These are phyloP conservation scores for Xylaria intraflava DNA, from an alignment of 495 filamentous ascomycete genomes.

Conservation along the genomic window DNA sequence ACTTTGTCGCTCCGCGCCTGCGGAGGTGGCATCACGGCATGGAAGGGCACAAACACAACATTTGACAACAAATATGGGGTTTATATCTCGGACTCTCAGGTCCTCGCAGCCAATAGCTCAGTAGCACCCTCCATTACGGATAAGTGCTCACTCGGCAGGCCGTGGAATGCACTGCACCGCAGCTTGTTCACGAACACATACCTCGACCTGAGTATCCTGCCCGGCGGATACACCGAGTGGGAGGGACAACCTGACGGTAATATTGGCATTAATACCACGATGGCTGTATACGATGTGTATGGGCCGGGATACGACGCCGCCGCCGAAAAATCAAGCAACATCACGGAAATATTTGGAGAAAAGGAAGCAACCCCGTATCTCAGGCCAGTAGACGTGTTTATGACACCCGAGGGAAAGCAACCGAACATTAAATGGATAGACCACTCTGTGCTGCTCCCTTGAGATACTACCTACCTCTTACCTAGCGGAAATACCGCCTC, in stretches of 20 bases:
- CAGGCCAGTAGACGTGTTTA: conserved; percentile 49
- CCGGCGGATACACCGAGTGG: conserved; percentile 53
- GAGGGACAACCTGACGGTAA: conserved; percentile 4
- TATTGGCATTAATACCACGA: conserved; percentile 17
- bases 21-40: conserved; percentile 58
- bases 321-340: conserved; percentile 34
- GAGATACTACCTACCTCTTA: not conserved
- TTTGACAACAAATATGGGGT: conserved; percentile 57
- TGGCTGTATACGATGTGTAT: conserved; percentile 49
- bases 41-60: conserved; percentile 60
- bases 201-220: conserved; percentile 46
- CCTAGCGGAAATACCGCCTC: not conserved
- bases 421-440: conserved; percentile 53
- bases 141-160: conserved; percentile 51
- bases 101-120: conserved; percentile 46
- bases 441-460: conserved; percentile 13
- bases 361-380: conserved; percentile 37
- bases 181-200: conserved; percentile 48
- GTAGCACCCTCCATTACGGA: conserved; percentile 40
- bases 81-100: conserved; percentile 46
- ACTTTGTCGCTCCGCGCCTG: conserved; percentile 45
- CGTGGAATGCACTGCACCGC: conserved; percentile 51
- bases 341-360: conserved; percentile 38
- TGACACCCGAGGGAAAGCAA: conserved; percentile 38
- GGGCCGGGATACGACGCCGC: conserved; percentile 52